A percentile compares a stretch with the other conserved stretches of the same genome.
phyloP scores from a whole-genome alignment of 768 basidiomycete species.

The Leccinum obscurum region DNA sequence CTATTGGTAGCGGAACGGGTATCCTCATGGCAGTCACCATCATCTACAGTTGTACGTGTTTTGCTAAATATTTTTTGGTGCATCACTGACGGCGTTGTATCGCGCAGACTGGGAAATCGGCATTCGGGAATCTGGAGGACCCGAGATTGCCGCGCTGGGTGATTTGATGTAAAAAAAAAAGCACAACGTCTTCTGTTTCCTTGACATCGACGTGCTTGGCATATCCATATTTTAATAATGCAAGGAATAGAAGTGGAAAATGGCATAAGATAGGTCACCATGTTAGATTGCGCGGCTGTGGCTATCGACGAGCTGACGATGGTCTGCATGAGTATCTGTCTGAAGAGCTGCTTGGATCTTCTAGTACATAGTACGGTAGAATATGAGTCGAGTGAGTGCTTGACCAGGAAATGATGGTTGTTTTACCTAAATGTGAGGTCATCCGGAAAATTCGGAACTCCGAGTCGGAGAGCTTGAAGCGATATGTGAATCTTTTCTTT shows the following conservation, averaged over 20 bases:
- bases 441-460: too few species aligned
- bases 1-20: slow-evolving; percentile 93
- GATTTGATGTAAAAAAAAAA: slow-evolving; percentile 60
- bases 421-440: too few species aligned
- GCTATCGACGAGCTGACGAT: background rate
- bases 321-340: background rate
- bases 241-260: slow-evolving; percentile 2
- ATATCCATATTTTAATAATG: slow-evolving; percentile 4
- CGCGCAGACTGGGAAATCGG: slow-evolving; percentile 90
- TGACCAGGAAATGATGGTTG: background rate
- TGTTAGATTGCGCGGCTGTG: background rate
- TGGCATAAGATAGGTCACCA: slow-evolving; percentile 1
- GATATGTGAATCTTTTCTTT: too few species aligned
- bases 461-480: too few species aligned
- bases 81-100: background rate
- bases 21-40: slow-evolving; percentile 98
- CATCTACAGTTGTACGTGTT: slow-evolving; percentile 71
- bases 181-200: background rate
- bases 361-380: background rate
- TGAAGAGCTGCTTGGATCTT: background rate
- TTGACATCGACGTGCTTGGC: slow-evolving; percentile 3
- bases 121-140: slow-evolving; percentile 72
- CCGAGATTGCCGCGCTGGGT: slow-evolving; percentile 79
- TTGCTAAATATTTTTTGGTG: background rate
- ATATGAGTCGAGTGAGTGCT: background rate